phyloP scores from a whole-genome alignment of 192 early-diverging fungal genomes.

The Lobulomyces angularis region DNA sequence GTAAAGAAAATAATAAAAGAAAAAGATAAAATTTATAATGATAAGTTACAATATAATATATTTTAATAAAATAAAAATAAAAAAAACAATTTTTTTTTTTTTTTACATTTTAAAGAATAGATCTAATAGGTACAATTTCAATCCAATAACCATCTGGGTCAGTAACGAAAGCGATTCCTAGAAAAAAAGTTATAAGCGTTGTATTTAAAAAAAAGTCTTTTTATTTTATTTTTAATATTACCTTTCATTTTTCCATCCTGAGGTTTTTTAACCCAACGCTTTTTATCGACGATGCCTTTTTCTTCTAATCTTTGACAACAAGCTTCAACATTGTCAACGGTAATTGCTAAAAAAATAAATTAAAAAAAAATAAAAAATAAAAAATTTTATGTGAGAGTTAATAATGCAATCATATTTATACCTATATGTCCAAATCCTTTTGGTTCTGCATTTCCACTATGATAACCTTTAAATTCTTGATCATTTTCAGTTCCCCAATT shows the following conservation, averaged over 20 bases:
- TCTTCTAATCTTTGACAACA: conserved; percentile 64
- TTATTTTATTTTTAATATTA: conserved; percentile 33
- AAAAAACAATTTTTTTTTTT: too few relatives aligned
- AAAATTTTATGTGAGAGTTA: too few relatives aligned
- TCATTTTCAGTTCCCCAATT: conserved; percentile 73
- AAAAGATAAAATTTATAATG: too few relatives aligned
- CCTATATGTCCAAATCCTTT: conserved; percentile 76
- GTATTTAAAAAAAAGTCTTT: too few relatives aligned
- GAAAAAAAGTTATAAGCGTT: too few relatives aligned
- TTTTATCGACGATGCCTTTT: conserved; percentile 57
- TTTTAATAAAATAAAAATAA: too few relatives aligned
- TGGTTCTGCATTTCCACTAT: conserved; percentile 58
- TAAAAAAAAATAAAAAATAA: too few relatives aligned
- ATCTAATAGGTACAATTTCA: conserved; percentile 39
- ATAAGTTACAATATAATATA: too few relatives aligned
- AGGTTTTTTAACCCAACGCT: conserved; percentile 62
- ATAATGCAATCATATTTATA: too few relatives aligned
- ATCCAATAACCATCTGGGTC: conserved; percentile 82
- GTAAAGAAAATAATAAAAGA: too few relatives aligned
- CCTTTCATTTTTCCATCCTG: conserved; percentile 37
- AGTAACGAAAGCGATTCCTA: conserved; percentile 69
- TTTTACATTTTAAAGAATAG: too few relatives aligned
- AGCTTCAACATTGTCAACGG: conserved; percentile 65
- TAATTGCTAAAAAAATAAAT: too few relatives aligned
- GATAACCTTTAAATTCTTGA: conserved; percentile 39